Evolutionary conservation across 208 protist species (phyloP), one percentile per base, ranked within the genome.

Genomic region (Phytomonas sp.): DNA sequence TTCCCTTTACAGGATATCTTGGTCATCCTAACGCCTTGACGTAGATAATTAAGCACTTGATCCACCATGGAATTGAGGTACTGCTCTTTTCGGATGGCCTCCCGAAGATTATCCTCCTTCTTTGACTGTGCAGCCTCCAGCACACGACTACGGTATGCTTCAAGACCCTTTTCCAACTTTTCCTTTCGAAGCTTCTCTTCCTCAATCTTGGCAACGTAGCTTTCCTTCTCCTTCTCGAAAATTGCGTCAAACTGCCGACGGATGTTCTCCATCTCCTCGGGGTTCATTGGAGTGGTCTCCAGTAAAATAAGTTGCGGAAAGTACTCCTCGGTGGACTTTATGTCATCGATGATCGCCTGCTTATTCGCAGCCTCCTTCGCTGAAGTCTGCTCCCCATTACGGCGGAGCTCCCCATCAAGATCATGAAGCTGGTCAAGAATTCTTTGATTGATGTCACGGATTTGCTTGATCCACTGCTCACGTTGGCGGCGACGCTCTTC

Each of bases 391-490:
- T 93, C 86, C 31, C 85, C 81, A 40, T 89, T 87, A 70, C 86
- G 75, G 72, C 83, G 89, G 68, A 87, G 81, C 70, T 92, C 87
- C 65, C 93, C 82, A 13, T 75, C 77, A 29, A 97, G 77, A 0
- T 82, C 60, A 51, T 75, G 70, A 36, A 97, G 72, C 67, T 94
- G 84, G 51, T 88, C 80, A 34, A 93, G 79, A 28, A 94, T 87
- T 78, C 92, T 93, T 59, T 86, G 78, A 76, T 94, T 95, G 66
- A 93, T 89, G 29, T 94, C 89, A 67, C 87, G 85, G 60, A 97
- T 97, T 75, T 95, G 87, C 70, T 85, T 76, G 40, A 97, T 88
- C 90, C 92, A 97, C 80, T 95, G 87, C 71, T 92, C 76, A 6
- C 92, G 84, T 72, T 97, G 89, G 65, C 80, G 80, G 46, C 82